These are phyloP conservation scores for Starmerella floricola DNA, from an alignment of 805 yeast genomes.

Conservation along the genomic window DNA sequence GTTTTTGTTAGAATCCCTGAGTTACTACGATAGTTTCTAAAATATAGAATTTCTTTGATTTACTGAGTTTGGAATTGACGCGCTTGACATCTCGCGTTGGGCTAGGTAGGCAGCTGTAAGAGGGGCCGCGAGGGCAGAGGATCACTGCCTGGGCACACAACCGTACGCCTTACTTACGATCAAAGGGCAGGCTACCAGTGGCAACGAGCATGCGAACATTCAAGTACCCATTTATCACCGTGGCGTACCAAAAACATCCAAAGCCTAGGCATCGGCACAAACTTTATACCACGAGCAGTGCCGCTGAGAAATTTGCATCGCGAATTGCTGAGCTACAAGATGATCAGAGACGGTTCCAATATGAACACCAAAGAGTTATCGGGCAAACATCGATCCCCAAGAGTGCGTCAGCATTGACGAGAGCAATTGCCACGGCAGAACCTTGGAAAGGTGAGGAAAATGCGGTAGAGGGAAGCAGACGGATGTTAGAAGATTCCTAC, in stretches of 20 bases:
- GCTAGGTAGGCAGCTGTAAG: too few species aligned
- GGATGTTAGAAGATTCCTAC: constrained; percentile 46
- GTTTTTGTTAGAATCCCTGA: too few species aligned
- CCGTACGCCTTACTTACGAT: too few species aligned
- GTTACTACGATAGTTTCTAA: too few species aligned
- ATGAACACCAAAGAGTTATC: constrained; percentile 33
- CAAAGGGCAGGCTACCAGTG: too few species aligned
- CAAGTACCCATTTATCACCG: too few species aligned
- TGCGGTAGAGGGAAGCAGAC: constrained; percentile 35
- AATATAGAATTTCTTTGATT: too few species aligned
- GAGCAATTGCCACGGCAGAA: constrained; percentile 38
- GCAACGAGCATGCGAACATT: neutral
- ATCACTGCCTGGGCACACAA: too few species aligned
- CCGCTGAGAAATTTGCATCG: constrained; percentile 2
- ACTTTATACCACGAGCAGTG: neutral
- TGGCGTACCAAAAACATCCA: too few species aligned
- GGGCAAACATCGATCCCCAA: constrained; percentile 35
- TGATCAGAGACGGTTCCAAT: constrained; percentile 28
- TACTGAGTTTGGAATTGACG: too few species aligned
- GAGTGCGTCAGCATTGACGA: constrained; percentile 35
- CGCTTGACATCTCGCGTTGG: too few species aligned
- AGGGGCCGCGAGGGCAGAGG: too few species aligned
- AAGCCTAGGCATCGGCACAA: neutral
- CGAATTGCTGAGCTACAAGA: constrained; percentile 2
- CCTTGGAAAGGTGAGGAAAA: constrained; percentile 54